Conservation (phyloP, 352 stramenopile genomes). For the Pythium vanterpoolii region DNA sequence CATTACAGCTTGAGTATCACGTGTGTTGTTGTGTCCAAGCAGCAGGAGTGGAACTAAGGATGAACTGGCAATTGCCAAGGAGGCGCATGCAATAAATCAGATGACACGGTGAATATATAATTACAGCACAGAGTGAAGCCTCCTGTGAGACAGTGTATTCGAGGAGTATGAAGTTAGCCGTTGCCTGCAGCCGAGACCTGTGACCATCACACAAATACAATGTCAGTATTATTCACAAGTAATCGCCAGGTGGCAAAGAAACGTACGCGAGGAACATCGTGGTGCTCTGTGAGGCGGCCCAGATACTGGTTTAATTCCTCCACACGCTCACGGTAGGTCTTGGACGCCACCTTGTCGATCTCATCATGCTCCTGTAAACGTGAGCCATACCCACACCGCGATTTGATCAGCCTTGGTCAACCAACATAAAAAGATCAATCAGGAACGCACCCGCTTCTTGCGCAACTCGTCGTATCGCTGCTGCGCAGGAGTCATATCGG, state of each 20-base stretch:
- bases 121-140: not conserved
- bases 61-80: too few species aligned
- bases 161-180: constrained; percentile 3
- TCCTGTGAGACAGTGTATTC: not conserved
- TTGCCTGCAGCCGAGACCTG: constrained; percentile 17
- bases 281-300: constrained; percentile 94
- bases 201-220: not conserved
- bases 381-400: not conserved
- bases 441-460: constrained; percentile 66
- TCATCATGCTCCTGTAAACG: constrained; percentile 70
- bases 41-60: too few species aligned
- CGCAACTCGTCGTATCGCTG: constrained; percentile 73
- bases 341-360: constrained; percentile 80
- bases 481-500: constrained; percentile 71
- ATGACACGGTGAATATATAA: not conserved
- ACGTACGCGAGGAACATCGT: constrained; percentile 96
- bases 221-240: not conserved
- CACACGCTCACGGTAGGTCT: constrained; percentile 91
- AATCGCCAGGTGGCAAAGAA: not conserved
- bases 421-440: not conserved
- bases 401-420: not conserved
- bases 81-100: too few species aligned
- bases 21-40: too few species aligned
- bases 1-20: too few species aligned
- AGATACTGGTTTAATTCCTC: constrained; percentile 98